Conservation (phyloP, 1,139 yeast genomes). For the Geotrichum fermentans region DNA sequence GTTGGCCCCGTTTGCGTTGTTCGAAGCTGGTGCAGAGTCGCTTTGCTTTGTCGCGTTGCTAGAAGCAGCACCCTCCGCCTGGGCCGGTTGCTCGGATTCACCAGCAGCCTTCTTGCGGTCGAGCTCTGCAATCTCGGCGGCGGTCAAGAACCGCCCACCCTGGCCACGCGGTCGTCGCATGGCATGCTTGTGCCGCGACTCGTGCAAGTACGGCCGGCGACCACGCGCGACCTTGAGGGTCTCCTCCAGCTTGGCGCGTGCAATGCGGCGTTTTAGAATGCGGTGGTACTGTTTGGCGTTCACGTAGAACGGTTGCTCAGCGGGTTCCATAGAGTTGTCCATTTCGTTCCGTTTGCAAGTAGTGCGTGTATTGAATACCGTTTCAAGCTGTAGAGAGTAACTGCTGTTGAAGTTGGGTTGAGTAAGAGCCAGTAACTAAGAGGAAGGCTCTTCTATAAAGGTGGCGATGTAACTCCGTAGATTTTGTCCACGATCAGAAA, state of each 20-base stretch:
- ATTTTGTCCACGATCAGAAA: too few species aligned
- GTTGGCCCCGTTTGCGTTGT: too few species aligned
- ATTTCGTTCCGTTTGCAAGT: conserved; percentile 19
- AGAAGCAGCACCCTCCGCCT: too few species aligned
- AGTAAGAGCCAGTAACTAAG: too few species aligned
- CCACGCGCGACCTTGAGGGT: conserved; percentile 81
- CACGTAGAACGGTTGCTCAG: conserved; percentile 92
- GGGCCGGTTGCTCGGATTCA: not conserved
- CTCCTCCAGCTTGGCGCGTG: conserved; percentile 90
- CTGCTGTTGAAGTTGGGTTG: too few species aligned
- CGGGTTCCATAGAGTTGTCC: conserved; percentile 33
- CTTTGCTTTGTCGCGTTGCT: too few species aligned
- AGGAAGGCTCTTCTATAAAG: too few species aligned
- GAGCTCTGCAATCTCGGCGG: conserved; percentile 90
- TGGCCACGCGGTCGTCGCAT: conserved; percentile 99
- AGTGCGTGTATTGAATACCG: not conserved
- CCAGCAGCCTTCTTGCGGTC: conserved; percentile 49
- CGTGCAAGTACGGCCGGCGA: conserved; percentile 91
- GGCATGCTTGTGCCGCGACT: conserved; percentile 96
- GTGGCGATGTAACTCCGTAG: too few species aligned
- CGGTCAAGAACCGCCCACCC: conserved; percentile 94
- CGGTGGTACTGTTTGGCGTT: conserved; percentile 97
- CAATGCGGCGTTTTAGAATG: conserved; percentile 84
- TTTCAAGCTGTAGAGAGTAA: not conserved
- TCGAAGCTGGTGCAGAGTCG: too few species aligned